A percentile compares a stretch with the other conserved stretches of the same genome.
These are phyloP conservation scores for Plasmodium fragile DNA, from an alignment of 169 alveolate genomes.

Conservation along the genomic window DNA sequence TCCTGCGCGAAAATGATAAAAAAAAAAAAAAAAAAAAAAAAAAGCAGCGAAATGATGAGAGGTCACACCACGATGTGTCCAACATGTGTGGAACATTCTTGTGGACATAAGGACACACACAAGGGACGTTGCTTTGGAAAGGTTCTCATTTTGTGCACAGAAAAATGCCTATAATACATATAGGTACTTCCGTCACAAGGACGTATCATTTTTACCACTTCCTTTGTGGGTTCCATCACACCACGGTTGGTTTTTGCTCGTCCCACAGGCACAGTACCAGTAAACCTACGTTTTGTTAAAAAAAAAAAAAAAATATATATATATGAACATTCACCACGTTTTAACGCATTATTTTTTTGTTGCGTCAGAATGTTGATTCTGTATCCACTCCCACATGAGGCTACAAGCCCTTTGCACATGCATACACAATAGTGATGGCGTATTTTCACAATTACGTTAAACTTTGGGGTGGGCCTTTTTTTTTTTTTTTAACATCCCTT, in stretches of 20 bases:
- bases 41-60: neutral
- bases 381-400: neutral
- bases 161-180: neutral
- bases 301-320: neutral
- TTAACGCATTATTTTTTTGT: neutral
- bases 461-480: neutral
- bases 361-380: neutral
- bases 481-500: neutral
- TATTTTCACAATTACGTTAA: neutral
- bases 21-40: neutral
- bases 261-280: conserved; percentile 88
- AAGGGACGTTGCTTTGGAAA: neutral
- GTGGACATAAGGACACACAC: neutral
- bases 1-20: conserved; percentile 59
- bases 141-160: neutral
- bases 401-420: neutral
- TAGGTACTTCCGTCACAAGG: neutral
- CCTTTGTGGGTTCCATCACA: conserved; percentile 87
- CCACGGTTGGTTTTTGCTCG: conserved; percentile 85
- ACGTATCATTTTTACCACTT: conserved; percentile 72
- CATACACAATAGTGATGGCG: neutral
- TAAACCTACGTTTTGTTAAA: conserved; percentile 78
- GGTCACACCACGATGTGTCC: neutral
- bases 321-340: neutral
- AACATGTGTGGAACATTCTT: neutral